Conservation (phyloP, 768 basidiomycete species). For the Scleroderma bovista region DNA sequence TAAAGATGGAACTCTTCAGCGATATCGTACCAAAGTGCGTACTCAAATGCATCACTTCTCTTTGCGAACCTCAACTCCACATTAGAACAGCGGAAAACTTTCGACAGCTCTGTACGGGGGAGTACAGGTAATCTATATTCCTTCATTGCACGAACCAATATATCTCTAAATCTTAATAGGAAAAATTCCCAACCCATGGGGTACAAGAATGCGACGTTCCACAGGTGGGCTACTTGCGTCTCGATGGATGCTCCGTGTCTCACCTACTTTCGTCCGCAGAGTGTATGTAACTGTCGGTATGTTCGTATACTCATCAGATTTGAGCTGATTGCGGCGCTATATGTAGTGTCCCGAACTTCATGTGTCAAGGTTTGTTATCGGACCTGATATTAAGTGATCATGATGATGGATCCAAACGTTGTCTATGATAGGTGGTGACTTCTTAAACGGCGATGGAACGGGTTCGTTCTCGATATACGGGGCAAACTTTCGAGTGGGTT, state of each 20-base stretch:
- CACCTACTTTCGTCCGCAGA: slow-evolving; percentile 35
- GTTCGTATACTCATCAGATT: slow-evolving; percentile 4
- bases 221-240: slow-evolving; percentile 55
- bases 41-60: neutral
- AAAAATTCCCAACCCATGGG: slow-evolving; percentile 79
- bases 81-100: slow-evolving; percentile 95
- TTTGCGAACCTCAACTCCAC: slow-evolving; percentile 2
- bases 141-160: neutral
- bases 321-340: slow-evolving; percentile 4
- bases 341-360: slow-evolving; percentile 80
- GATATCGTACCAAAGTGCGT: slow-evolving; percentile 92
- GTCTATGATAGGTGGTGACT: slow-evolving; percentile 86
- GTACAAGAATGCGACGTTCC: slow-evolving; percentile 88
- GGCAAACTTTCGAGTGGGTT: slow-evolving; percentile 79
- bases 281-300: slow-evolving; percentile 46
- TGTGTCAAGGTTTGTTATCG: slow-evolving; percentile 73
- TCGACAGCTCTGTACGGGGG: slow-evolving; percentile 95
- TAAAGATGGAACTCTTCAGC: slow-evolving; percentile 97
- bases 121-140: slow-evolving; percentile 60
- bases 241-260: slow-evolving; percentile 1
- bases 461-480: slow-evolving; percentile 98
- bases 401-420: no score
- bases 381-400: neutral
- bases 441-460: slow-evolving; percentile 90
- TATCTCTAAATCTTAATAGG: slow-evolving; percentile 13